phyloP scores from a whole-genome alignment of 139 green algal genomes.

The Coccomyxa sp. region DNA sequence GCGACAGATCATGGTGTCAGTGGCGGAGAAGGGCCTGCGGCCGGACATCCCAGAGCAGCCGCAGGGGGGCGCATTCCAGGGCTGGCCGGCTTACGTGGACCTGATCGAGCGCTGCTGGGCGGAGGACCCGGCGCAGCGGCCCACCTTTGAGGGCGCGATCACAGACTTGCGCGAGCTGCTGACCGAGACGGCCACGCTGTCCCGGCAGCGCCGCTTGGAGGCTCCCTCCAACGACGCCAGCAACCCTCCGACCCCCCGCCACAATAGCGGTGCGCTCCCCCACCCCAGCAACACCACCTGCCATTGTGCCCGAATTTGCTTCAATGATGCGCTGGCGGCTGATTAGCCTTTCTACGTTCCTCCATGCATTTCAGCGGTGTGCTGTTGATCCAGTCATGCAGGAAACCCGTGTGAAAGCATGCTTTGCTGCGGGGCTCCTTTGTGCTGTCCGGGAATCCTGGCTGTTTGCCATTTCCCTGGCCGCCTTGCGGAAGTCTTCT shows the following conservation, averaged over 20 bases:
- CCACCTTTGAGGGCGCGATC: slow-evolving; percentile 24
- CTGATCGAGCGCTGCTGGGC: slow-evolving; percentile 60
- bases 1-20: slow-evolving; percentile 26
- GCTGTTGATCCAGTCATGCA: too few relatives aligned
- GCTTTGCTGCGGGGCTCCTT: too few relatives aligned
- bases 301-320: not conserved
- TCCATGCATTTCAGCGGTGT: too few relatives aligned
- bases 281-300: not conserved
- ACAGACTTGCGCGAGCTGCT: slow-evolving; percentile 15
- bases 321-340: too few relatives aligned
- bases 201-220: not conserved
- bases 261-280: not conserved
- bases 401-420: too few relatives aligned
- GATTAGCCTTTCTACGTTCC: too few relatives aligned
- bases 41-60: slow-evolving; percentile 3
- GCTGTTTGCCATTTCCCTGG: too few relatives aligned
- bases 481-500: too few relatives aligned
- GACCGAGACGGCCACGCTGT: not conserved
- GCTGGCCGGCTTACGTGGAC: slow-evolving; percentile 34
- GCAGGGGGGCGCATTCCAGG: slow-evolving; percentile 3
- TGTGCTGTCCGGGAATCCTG: too few relatives aligned
- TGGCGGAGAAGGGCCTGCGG: slow-evolving; percentile 21
- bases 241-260: not conserved
- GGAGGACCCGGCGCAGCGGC: slow-evolving; percentile 31
- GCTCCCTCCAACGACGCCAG: not conserved